A percentile compares a stretch with the other conserved stretches of the same genome.
phyloP scores from a whole-genome alignment of 805 yeast species.

The Ogataea trehalophila region DNA sequence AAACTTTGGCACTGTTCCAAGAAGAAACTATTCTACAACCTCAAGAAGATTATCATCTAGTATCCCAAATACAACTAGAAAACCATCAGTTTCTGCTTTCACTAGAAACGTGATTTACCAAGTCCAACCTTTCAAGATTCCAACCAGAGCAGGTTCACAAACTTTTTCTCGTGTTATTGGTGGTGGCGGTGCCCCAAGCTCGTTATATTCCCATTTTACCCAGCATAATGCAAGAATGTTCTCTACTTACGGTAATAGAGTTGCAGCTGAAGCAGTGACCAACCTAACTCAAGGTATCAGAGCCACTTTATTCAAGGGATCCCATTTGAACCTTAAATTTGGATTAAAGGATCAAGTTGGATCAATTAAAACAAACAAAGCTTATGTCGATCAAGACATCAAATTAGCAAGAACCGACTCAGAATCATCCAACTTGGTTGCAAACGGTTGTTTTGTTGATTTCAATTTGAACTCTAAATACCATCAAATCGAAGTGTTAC shows the following conservation, averaged over 20 bases:
- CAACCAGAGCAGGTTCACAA: slow-evolving; percentile 18
- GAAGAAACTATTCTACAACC: slow-evolving; percentile 12
- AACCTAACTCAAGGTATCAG: slow-evolving; percentile 49
- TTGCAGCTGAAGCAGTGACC: slow-evolving; percentile 52
- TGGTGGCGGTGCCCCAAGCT: slow-evolving; percentile 24
- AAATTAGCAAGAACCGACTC: slow-evolving; percentile 33
- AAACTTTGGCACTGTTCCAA: slow-evolving; percentile 21
- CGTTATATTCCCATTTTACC: slow-evolving; percentile 33
- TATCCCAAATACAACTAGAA: slow-evolving; percentile 1
- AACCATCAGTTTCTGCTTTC: slow-evolving; percentile 12
- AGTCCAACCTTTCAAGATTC: slow-evolving; percentile 25
- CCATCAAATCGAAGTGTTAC: slow-evolving; percentile 6
- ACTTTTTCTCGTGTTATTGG: slow-evolving; percentile 12
- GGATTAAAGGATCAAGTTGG: slow-evolving; percentile 13
- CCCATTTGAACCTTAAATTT: slow-evolving; percentile 23
- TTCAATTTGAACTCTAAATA: slow-evolving; percentile 38
- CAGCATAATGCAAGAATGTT: slow-evolving; percentile 35
- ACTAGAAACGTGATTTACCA: slow-evolving; percentile 20
- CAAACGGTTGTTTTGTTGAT: slow-evolving; percentile 53
- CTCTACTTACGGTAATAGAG: slow-evolving; percentile 32
- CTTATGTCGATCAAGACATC: slow-evolving; percentile 29
- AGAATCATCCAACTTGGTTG: slow-evolving; percentile 10
- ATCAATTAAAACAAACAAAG: slow-evolving; percentile 20
- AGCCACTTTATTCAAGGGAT: slow-evolving; percentile 30
- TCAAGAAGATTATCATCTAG: slow-evolving; percentile 9